These are phyloP conservation scores for Botryotinia convoluta DNA, from an alignment of 2,329 filamentous ascomycete genomes.

Conservation along the genomic window DNA sequence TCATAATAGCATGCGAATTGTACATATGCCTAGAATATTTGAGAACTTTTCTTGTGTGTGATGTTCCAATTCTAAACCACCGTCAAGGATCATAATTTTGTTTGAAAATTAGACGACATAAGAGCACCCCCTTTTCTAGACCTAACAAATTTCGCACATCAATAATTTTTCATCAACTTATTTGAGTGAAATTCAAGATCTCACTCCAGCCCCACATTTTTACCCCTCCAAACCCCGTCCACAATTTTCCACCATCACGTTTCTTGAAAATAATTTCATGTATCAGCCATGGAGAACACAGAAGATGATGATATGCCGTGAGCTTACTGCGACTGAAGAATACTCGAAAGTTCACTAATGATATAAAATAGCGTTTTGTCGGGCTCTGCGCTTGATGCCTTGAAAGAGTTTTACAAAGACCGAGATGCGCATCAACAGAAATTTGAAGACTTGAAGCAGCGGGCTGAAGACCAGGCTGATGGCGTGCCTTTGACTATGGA, in stretches of 20 bases:
- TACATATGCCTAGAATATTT: constrained; percentile 38
- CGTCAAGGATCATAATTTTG: not conserved
- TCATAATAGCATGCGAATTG: constrained; percentile 33
- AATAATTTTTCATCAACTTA: not conserved
- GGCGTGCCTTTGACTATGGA: constrained; percentile 57
- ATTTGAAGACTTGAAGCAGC: constrained; percentile 65
- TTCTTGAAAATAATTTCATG: constrained; percentile 20
- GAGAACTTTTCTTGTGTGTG: constrained; percentile 7
- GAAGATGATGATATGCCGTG: constrained; percentile 29
- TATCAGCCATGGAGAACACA: constrained; percentile 22
- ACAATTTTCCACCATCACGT: constrained; percentile 13
- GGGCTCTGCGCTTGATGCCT: constrained; percentile 61
- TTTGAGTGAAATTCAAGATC: not conserved
- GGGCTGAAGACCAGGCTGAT: constrained; percentile 54
- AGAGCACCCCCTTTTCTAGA: not conserved
- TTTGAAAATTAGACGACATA: not conserved
- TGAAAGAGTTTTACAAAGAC: constrained; percentile 72
- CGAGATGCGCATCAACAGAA: constrained; percentile 63
- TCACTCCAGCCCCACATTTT: constrained; percentile 7
- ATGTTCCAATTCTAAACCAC: not conserved
- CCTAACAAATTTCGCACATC: not conserved
- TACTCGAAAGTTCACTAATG: not conserved
- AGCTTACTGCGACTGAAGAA: not conserved
- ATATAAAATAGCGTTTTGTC: constrained; percentile 56
- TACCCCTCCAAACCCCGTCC: constrained; percentile 8